Conservation (phyloP, 345 rosid species). For the Salix suchowensis region DNA sequence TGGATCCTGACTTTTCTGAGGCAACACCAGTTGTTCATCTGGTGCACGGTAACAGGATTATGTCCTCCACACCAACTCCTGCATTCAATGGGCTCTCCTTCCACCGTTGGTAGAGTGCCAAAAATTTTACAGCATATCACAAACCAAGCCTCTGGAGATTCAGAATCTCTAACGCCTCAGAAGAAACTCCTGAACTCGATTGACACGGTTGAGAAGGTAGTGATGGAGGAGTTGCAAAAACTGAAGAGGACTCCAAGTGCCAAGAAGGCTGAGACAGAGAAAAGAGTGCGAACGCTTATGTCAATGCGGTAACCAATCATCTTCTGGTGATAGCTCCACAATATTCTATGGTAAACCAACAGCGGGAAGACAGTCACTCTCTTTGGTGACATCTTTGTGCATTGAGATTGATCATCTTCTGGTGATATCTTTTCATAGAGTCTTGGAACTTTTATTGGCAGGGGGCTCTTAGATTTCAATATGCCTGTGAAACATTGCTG, state of each 20-base stretch:
- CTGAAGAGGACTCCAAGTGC: constrained; percentile 70
- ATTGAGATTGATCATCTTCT: constrained; percentile 21
- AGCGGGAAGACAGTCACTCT: background rate
- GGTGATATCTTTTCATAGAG: constrained; percentile 11
- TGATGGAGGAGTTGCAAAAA: constrained; percentile 63
- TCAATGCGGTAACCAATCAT: constrained; percentile 55
- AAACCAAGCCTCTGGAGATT: constrained; percentile 35
- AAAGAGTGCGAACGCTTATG: constrained; percentile 62
- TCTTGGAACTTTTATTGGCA: background rate
- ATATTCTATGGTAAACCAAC: background rate
- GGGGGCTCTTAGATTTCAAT: constrained; percentile 1
- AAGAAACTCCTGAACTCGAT: constrained; percentile 76
- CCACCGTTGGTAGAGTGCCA: constrained; percentile 43
- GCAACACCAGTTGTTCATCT: constrained; percentile 30
- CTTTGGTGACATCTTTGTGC: background rate
- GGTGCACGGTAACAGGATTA: constrained; percentile 28
- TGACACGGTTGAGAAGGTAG: constrained; percentile 69
- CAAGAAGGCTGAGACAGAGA: constrained; percentile 55
- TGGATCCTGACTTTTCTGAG: constrained; percentile 33
- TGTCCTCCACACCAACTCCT: constrained; percentile 45
- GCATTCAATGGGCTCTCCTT: constrained; percentile 38
- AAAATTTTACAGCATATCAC: constrained; percentile 52
- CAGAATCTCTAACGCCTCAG: constrained; percentile 77
- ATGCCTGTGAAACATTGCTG: background rate
- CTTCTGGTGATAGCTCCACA: background rate